Base-by-base conservation (phyloP, 2,329 filamentous ascomycete species). In the Microdochium bolleyi region DNA sequence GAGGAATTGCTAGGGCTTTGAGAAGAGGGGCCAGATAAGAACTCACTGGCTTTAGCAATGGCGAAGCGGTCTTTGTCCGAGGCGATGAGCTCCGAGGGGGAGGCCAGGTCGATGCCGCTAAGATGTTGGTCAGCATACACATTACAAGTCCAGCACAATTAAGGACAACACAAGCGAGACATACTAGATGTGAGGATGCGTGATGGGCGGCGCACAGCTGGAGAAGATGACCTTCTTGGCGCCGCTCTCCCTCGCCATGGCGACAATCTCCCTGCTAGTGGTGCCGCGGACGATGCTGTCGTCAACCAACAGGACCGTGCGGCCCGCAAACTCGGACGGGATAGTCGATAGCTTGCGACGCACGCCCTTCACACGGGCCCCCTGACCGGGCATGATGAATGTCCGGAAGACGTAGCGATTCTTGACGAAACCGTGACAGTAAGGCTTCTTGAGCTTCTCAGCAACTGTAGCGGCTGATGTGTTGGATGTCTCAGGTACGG, bases 281-380 rank as follows among this genome's bases (percentile, higher is more conserved):
- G 88, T 95, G 50, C 91, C 92, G 37, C 92, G 82, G 3, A 96
- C 92, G 54, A 96, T 90, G 61, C 84, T 89, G 70, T 96, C 92
- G 61, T 96, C 92, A 1, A 96, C 88, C 1, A 97, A 74, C 11
- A 91, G 76, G 8, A 97, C 87, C 54, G 85, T 88, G 61, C 87
- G 85, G 59, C 81, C 89, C 53, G 84, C 77, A 70, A 96, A 96
- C 65, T 96, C 91, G 37, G 85, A 84, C 24, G 85, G 82, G 70
- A 96, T 95, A 21, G 92, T 83, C 55, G 88, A 92, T 38, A 97
- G 78, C 73, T 97, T 97, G 49, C 92, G 83, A 3, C 92, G 85
- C 10, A 97, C 90, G 59, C 89, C 87, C 71, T 92, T 92, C 63
- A 94, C 83, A 3, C 92, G 80, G 19, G 84, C 80, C 60, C 83